Evolutionary conservation across 1,284 basidiomycete genomes (phyloP).

Genomic region (Sphaerobolus stellatus): DNA sequence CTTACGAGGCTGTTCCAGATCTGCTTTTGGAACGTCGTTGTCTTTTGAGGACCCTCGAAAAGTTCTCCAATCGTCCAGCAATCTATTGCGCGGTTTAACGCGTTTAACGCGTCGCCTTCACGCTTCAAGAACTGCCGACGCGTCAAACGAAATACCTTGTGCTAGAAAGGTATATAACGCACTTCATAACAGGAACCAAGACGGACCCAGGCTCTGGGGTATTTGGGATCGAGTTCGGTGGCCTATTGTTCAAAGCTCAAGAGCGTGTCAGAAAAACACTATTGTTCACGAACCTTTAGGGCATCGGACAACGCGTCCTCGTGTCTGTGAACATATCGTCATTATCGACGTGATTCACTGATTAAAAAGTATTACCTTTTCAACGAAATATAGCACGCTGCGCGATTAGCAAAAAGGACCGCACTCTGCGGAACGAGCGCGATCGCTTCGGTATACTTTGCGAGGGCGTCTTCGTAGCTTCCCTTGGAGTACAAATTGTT

Average conservation of each 20-base stretch:
- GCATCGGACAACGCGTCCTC: not conserved
- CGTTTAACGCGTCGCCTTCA: slow-evolving; percentile 15
- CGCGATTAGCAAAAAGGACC: slow-evolving; percentile 35
- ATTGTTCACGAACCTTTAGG: not conserved
- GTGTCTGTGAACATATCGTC: not conserved
- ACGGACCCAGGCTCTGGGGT: slow-evolving; percentile 36
- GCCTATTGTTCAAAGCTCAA: slow-evolving; percentile 22
- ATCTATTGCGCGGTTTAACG: slow-evolving; percentile 23
- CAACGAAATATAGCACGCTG: slow-evolving; percentile 28
- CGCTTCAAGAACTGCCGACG: slow-evolving; percentile 20
- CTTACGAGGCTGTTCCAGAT: too few species aligned
- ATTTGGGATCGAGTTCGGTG: slow-evolving; percentile 31
- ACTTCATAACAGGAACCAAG: slow-evolving; percentile 33
- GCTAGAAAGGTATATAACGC: slow-evolving; percentile 8
- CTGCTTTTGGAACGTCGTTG: slow-evolving; percentile 29
- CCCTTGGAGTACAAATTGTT: slow-evolving; percentile 29
- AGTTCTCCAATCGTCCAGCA: not conserved
- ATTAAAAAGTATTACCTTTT: slow-evolving; percentile 25
- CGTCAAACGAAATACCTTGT: not conserved
- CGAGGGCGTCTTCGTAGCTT: slow-evolving; percentile 22
- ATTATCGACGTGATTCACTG: not conserved
- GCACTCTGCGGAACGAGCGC: slow-evolving; percentile 32
- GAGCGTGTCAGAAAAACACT: not conserved
- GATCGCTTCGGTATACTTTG: slow-evolving; percentile 32
- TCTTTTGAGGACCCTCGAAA: slow-evolving; percentile 18